Percentiles rank a stretch among this genome's conserved stretches.
Conservation (phyloP, 768 basidiomycete species). For the Kwoniella bestiolae region DNA sequence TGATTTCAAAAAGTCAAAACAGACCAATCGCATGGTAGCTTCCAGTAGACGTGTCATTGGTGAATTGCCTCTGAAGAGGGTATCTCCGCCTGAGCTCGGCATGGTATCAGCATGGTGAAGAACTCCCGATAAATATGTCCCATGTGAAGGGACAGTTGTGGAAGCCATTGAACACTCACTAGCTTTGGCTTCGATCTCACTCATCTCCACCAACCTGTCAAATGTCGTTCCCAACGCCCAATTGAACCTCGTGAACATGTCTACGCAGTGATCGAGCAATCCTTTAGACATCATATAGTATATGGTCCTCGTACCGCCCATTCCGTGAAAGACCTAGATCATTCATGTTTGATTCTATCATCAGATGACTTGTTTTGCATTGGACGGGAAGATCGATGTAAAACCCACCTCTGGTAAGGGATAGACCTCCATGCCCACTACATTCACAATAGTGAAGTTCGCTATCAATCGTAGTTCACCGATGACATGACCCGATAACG, state of each 20-base stretch:
- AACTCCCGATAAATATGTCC: too few species aligned
- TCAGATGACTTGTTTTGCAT: too few species aligned
- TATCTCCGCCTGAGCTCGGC: constrained; percentile 18
- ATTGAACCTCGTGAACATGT: constrained; percentile 6
- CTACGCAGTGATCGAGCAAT: constrained; percentile 16
- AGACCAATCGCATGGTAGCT: constrained; percentile 25
- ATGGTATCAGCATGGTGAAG: too few species aligned
- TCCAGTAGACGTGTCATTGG: constrained; percentile 31
- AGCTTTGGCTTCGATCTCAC: constrained; percentile 18
- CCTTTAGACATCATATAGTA: constrained; percentile 18
- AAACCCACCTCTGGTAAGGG: constrained; percentile 9
- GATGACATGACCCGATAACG: constrained; percentile 2
- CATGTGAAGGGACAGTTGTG: too few species aligned
- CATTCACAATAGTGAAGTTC: constrained; percentile 14
- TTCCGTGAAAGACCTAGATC: constrained; percentile 7
- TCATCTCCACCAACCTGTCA: constrained; percentile 18
- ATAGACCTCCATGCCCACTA: constrained; percentile 1
- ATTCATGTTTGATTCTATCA: too few species aligned
- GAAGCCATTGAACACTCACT: constrained; percentile 20
- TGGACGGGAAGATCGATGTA: not conserved
- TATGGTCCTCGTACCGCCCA: constrained; percentile 10
- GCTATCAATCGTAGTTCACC: constrained; percentile 29
- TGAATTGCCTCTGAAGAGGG: constrained; percentile 30
- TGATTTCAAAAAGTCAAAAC: constrained; percentile 16
- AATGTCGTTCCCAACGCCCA: constrained; percentile 13